Conservation (phyloP, 257 asterid genomes). For the Capsicum baccatum region DNA sequence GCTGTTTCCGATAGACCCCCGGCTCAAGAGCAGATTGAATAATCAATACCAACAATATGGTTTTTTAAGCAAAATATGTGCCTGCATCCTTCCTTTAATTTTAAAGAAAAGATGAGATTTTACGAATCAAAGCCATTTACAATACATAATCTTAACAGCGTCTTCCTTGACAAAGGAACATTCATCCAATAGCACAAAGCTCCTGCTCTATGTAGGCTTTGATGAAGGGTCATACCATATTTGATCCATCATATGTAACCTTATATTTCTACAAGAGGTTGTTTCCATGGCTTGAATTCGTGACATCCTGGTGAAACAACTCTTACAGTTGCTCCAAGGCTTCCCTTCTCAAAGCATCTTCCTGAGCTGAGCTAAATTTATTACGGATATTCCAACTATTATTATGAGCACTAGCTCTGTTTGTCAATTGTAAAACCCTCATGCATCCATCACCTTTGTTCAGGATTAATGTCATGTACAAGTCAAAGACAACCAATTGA, state of each 20-base stretch:
- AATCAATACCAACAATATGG: not conserved
- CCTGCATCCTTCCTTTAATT: not conserved
- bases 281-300: no score
- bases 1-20: no score
- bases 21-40: not conserved
- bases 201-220: not conserved
- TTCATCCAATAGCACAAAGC: not conserved
- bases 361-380: not conserved
- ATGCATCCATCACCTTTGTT: not conserved
- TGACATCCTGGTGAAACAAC: not conserved
- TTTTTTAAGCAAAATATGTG: not conserved
- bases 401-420: not conserved
- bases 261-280: no score
- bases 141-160: not conserved
- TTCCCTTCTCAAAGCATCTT: slow-evolving; percentile 5
- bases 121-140: not conserved
- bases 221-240: not conserved
- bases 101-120: not conserved
- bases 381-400: not conserved
- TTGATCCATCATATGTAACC: not conserved
- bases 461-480: not conserved
- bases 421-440: not conserved
- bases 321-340: not conserved
- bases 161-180: not conserved
- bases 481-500: not conserved